A percentile compares a stretch with the other conserved stretches of the same genome.
Evolutionary conservation across 2,329 filamentous ascomycete genomes (phyloP).

Genomic region (Elsinoe perseae): DNA sequence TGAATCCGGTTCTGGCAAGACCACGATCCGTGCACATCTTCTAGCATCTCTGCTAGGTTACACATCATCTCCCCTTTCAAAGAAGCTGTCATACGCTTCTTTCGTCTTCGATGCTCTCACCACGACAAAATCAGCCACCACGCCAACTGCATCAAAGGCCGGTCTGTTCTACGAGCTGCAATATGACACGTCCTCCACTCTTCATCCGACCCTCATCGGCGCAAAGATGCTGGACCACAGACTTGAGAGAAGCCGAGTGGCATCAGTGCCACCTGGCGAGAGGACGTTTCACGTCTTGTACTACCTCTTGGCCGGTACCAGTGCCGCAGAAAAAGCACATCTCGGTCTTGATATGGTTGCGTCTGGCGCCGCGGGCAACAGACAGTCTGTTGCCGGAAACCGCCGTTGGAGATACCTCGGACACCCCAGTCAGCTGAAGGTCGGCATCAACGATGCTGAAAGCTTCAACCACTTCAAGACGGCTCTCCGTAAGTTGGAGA

Average conservation of each 20-base stretch:
- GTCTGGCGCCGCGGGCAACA: conserved; percentile 47
- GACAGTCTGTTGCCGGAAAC: conserved; percentile 49
- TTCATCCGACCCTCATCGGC: conserved; percentile 81
- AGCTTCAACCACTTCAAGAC: conserved; percentile 98
- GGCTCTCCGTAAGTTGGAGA: conserved; percentile 86
- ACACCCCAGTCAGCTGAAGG: conserved; percentile 92
- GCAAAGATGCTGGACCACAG: conserved; percentile 92
- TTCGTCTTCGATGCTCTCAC: conserved; percentile 96
- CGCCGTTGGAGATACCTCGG: conserved; percentile 95
- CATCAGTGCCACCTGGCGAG: conserved; percentile 88
- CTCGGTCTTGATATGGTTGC: conserved; percentile 56
- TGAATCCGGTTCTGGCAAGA: conserved; percentile 94
- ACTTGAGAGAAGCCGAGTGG: conserved; percentile 82
- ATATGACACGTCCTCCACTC: conserved; percentile 81
- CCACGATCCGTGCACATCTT: conserved; percentile 82
- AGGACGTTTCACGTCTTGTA: conserved; percentile 95
- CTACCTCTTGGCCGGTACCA: conserved; percentile 89
- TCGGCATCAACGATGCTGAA: conserved; percentile 91
- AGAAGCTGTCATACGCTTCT: conserved; percentile 83
- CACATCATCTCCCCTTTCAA: conserved; percentile 85
- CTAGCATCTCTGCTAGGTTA: conserved; percentile 79
- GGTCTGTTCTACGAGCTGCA: conserved; percentile 94
- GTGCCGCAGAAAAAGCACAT: conserved; percentile 80
- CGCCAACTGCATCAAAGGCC: conserved; percentile 89
- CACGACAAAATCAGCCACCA: conserved; percentile 93